Percentiles rank a stretch among this genome's conserved stretches.
Evolutionary conservation across 192 early-diverging fungal genomes (phyloP).

Genomic region (Podila epigama): DNA sequence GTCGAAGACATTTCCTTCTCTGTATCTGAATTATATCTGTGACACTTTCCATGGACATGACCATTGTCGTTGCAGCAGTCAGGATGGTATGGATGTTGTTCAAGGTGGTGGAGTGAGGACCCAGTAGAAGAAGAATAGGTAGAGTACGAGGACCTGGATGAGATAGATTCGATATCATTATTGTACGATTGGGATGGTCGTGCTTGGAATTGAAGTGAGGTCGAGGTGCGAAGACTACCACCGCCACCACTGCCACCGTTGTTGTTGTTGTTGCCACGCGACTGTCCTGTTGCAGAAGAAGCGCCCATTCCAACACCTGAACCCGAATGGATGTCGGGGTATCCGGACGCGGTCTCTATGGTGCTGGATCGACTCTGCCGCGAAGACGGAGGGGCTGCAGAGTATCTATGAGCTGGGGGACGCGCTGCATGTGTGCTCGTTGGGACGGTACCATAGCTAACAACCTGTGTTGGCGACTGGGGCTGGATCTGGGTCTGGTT

Average conservation of each 20-base stretch:
- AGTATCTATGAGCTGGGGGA: not conserved
- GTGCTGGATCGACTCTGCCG: not conserved
- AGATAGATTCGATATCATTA: conserved; percentile 8
- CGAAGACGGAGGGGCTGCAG: not conserved
- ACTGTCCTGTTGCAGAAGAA: not conserved
- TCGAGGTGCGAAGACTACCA: not conserved
- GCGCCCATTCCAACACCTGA: conserved; percentile 2
- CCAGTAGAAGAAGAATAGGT: conserved; percentile 29
- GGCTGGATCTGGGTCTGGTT: too few relatives aligned
- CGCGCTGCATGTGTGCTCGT: not conserved
- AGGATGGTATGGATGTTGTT: not conserved
- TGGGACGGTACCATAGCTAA: not conserved
- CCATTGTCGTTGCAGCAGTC: too few relatives aligned
- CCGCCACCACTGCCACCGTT: not conserved
- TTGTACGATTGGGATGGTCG: too few relatives aligned
- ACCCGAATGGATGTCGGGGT: too few relatives aligned
- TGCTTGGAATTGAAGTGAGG: not conserved
- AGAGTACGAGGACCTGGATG: conserved; percentile 30
- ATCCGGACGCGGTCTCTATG: not conserved
- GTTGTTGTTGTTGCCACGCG: not conserved
- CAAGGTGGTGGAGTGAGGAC: conserved; percentile 3
- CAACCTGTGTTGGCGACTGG: not conserved
- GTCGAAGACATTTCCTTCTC: conserved; percentile 4
- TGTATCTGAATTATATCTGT: not conserved
- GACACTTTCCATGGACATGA: not conserved